Base-by-base conservation (phyloP, 176 grass and related monocot genomes). In the Rhynchospora pubera region DNA sequence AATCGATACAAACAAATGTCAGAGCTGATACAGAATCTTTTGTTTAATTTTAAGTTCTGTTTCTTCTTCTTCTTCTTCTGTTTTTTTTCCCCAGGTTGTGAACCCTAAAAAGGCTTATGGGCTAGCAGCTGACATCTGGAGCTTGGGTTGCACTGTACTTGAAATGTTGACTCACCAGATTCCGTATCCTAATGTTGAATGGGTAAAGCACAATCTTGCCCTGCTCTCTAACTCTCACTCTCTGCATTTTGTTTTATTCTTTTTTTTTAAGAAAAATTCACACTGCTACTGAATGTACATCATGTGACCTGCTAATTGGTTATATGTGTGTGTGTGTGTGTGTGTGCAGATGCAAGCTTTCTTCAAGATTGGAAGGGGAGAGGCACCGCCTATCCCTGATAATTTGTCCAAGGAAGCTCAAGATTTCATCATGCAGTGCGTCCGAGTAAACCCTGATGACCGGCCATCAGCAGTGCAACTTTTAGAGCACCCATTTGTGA, bases 331-430 rank as follows among this genome's bases (percentile, higher is more conserved):
- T 28, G 26, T 28, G 26, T 0, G 26, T 1, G 26, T 1, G 26
- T 1, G 26, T 1, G 26, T 90, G 68, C 73, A 99, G 97, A 89
- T 86, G 75, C 84, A 93, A 76, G 97, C 93, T 62, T 90, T 99
- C 60, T 99, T 87, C 86, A 91, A 76, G 89, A 99, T 99, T 82
- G 97, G 97, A 79, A 87, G 65, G 80, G 97, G 97, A 63, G 97
- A 99, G 68, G 89, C 58, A 45, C 97, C 97, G 81, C 74, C 84
- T 8, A 93, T 99, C 39, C 93, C 97, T 6, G 80, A 34, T 44
- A 67, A 57, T 70, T 83, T 99, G 65, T 93, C 97, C 9, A 83
- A 59, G 86, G 89, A 99, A 68, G 97, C 93, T 21, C 82, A 86
- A 68, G 97, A 96, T 87, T 99, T 99, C 70, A 93, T 99, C 45